Evolutionary conservation across 768 basidiomycete genomes (phyloP).

Genomic region (Tricholoma flavovirens): DNA sequence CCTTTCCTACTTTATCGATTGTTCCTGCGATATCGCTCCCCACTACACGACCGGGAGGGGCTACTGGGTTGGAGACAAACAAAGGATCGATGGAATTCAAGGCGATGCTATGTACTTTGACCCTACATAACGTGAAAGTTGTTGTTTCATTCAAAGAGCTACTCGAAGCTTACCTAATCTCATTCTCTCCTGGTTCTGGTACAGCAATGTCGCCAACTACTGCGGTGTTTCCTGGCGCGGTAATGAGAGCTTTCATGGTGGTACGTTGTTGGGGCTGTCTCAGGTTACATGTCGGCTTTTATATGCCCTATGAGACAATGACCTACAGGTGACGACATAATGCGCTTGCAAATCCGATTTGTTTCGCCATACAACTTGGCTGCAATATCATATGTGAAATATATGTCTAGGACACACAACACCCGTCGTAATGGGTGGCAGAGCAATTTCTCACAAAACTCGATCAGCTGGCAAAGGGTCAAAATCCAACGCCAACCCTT

Average conservation of each 20-base stretch:
- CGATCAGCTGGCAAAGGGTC: no score
- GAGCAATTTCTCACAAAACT: no score
- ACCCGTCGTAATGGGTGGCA: no score
- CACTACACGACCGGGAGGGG: constrained; percentile 25
- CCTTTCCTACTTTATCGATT: constrained; percentile 22
- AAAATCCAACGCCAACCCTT: no score
- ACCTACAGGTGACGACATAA: no score
- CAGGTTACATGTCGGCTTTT: not conserved
- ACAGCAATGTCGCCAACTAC: constrained; percentile 20
- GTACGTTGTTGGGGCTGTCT: not conserved
- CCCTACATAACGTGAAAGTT: constrained; percentile 14
- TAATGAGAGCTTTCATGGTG: constrained; percentile 26
- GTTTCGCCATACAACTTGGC: no score
- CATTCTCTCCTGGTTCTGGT: constrained; percentile 22
- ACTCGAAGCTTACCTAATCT: constrained; percentile 21
- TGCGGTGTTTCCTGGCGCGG: constrained; percentile 22
- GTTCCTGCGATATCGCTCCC: constrained; percentile 31
- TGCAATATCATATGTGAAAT: no score
- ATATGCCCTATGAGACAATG: not conserved
- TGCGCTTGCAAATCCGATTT: no score
- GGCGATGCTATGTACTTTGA: constrained; percentile 27
- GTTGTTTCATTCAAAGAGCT: not conserved
- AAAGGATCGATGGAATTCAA: constrained; percentile 31
- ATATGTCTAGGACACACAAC: no score
- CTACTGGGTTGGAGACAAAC: constrained; percentile 20